Conservation (phyloP, 257 asterid genomes). For the Solanum sparsipilum region DNA sequence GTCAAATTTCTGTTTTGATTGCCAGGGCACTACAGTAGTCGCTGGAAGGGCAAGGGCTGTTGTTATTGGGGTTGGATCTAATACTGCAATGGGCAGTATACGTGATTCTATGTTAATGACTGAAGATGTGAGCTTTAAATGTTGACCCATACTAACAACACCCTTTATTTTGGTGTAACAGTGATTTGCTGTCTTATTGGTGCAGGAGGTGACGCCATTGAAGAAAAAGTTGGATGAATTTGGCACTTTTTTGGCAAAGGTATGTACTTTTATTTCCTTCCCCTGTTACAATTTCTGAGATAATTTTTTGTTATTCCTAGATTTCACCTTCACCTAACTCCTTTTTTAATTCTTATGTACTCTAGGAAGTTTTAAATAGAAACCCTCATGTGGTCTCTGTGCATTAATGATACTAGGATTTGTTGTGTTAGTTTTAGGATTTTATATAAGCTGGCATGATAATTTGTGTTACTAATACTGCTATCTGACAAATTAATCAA, state of each 20-base stretch:
- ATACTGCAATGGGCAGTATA: slow-evolving; percentile 99
- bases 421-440: neutral
- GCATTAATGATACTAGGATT: neutral
- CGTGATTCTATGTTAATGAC: slow-evolving; percentile 95
- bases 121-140: slow-evolving; percentile 61
- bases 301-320: neutral
- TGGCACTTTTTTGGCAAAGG: slow-evolving; percentile 96
- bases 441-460: neutral
- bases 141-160: neutral
- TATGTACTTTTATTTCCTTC: slow-evolving; percentile 15
- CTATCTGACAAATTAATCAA: neutral
- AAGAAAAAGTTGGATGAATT: slow-evolving; percentile 97
- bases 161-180: neutral
- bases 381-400: neutral
- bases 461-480: neutral
- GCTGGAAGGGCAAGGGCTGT: slow-evolving; percentile 96
- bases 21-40: slow-evolving; percentile 91
- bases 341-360: neutral
- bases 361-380: neutral
- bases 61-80: slow-evolving; percentile 91
- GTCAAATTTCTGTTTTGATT: slow-evolving; percentile 10
- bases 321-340: neutral
- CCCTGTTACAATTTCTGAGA: neutral
- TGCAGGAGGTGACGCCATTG: slow-evolving; percentile 93
- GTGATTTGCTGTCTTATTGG: slow-evolving; percentile 1